Evolutionary conservation across 257 asterid species (phyloP), one percentile per base, ranked within the genome.

Genomic region (Schizonepeta tenuifolia): DNA sequence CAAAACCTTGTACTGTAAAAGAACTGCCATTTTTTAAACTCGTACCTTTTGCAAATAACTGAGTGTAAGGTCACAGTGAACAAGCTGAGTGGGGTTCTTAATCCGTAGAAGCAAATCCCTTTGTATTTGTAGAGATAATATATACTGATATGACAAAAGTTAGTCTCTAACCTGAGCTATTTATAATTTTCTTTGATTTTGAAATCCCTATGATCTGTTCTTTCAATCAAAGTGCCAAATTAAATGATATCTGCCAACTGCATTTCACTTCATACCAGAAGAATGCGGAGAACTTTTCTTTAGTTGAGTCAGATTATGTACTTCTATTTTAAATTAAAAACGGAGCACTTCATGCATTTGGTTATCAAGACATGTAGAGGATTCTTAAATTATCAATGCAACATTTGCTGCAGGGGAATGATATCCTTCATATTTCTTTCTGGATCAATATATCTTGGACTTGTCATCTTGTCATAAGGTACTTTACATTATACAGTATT

Each of bases 401-500:
- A 22, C 17, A 9, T 72, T 70, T 13, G 57, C 64, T 87, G 83
- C 88, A 92, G 97, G 97, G 97, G 96, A 74, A 80, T 92, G 85
- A 88, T 92, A 78, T 92, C 97, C 50, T 90, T 90, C 80, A 77
- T 81, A 70, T 92, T 92, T 73, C 97, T 92, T 56, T 78, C 89
- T 59, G 89, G 87, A 79, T 87, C 98, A 18, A 83, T 90, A 84
- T 92, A 92, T 80, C 91, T 92, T 56, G 98, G 98, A 62, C 96
- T 92, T 28, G 97, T 90, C 80, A 86, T 92, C 80, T 80, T 92
- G 78, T 88, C 98, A 50, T 92, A 87, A 92, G 98, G 97, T 90
- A 82, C 67, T 57, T 50, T 59, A 55, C 35, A n/a, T 73, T 59
- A n/a, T n/a, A 7, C 51, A 1, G 12, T 71, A 20, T 44, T 43